Percentiles rank a stretch among this genome's conserved stretches.
phyloP scores from a whole-genome alignment of 805 yeast genomes.

The Candida easanensis region DNA sequence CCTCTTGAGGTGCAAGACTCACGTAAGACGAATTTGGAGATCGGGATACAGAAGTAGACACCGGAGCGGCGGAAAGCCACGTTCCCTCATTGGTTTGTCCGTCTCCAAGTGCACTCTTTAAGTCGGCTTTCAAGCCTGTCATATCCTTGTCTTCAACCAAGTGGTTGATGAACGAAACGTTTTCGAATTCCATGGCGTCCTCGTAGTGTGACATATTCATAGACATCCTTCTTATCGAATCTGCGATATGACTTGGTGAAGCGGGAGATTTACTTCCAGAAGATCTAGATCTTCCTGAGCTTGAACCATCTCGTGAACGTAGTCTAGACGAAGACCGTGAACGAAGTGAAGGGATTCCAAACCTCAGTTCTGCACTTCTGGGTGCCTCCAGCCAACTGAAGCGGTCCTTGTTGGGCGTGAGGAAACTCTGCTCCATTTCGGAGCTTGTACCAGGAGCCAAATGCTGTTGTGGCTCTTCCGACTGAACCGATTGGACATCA shows the following conservation, averaged over 20 bases:
- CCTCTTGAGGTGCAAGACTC: constrained; percentile 5
- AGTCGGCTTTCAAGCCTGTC: constrained; percentile 16
- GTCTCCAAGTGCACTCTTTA: constrained; percentile 22
- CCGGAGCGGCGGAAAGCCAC: constrained; percentile 17
- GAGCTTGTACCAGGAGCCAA: not conserved
- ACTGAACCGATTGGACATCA: not conserved
- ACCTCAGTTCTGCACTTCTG: not conserved
- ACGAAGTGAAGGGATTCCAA: not conserved
- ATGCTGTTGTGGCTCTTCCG: not conserved
- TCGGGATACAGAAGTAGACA: not conserved
- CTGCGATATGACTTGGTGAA: not conserved
- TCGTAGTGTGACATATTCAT: constrained; percentile 4
- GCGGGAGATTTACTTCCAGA: constrained; percentile 1
- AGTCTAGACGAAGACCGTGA: constrained; percentile 1
- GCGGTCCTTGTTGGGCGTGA: not conserved
- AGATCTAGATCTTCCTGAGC: not conserved
- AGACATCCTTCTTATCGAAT: not conserved
- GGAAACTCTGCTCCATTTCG: constrained; percentile 5
- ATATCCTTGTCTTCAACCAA: constrained; percentile 15
- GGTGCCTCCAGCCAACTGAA: not conserved
- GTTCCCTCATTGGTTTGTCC: constrained; percentile 11
- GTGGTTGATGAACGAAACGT: constrained; percentile 12
- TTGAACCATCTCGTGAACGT: constrained; percentile 8
- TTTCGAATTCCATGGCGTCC: constrained; percentile 8
- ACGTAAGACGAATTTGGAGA: constrained; percentile 7